These are phyloP conservation scores for Pyrus pyrifolia DNA, from an alignment of 306 rosid species.

Conservation along the genomic window DNA sequence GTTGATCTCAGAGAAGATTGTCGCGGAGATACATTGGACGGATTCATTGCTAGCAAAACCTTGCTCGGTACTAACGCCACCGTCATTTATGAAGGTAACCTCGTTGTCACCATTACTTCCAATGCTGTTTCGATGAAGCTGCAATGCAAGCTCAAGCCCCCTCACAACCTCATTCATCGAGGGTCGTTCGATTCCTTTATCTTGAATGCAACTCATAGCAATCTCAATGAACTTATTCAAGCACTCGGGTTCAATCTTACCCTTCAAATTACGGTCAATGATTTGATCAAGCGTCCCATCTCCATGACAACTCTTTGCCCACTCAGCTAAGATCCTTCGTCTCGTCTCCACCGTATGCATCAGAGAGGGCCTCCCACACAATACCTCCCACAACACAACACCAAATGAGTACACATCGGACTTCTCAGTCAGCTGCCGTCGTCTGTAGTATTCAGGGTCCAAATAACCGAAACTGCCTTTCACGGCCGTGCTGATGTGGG, in stretches of 20 bases:
- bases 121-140: constrained; percentile 8
- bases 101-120: background rate
- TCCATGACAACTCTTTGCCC: background rate
- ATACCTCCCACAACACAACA: constrained; percentile 16
- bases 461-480: constrained; percentile 26
- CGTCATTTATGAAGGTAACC: background rate
- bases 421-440: constrained; percentile 14
- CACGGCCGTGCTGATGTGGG: constrained; percentile 17
- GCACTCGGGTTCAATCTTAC: constrained; percentile 8
- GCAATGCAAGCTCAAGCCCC: constrained; percentile 20
- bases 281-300: constrained; percentile 7
- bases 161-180: constrained; percentile 26
- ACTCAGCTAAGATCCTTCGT: constrained; percentile 8
- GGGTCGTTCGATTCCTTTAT: constrained; percentile 20
- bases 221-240: constrained; percentile 14
- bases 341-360: background rate
- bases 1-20: background rate
- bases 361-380: constrained; percentile 17
- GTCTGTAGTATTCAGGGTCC: constrained; percentile 20
- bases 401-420: constrained; percentile 28
- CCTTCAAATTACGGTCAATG: background rate
- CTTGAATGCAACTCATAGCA: constrained; percentile 10
- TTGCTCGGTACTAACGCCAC: background rate
- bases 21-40: background rate
- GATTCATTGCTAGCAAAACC: background rate